phyloP scores from a whole-genome alignment of 164 flowering plant genomes.

The Stephania japonica region DNA sequence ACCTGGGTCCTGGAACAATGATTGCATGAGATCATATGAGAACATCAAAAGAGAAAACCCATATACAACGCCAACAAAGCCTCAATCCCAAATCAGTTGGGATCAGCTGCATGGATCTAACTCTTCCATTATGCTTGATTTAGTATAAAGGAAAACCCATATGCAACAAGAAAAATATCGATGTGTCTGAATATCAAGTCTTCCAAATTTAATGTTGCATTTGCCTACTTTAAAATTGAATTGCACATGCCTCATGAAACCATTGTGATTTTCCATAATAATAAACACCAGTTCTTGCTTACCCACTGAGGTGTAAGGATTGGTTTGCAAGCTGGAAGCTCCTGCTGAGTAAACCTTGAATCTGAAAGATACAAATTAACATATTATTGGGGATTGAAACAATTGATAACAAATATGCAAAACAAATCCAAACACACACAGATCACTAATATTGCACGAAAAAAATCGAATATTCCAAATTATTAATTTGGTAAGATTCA shows the following conservation, averaged over 20 bases:
- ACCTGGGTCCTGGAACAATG: not conserved
- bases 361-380: constrained; percentile 34
- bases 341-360: constrained; percentile 93
- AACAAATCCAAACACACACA: not conserved
- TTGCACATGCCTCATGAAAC: not conserved
- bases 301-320: constrained; percentile 95
- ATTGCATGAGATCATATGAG: not conserved
- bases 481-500: not conserved
- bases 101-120: too few relatives aligned
- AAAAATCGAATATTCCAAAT: not conserved
- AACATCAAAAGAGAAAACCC: not conserved
- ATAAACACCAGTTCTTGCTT: constrained; percentile 4
- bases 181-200: not conserved
- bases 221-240: not conserved
- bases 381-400: not conserved
- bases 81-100: too few relatives aligned
- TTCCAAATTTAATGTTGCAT: not conserved
- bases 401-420: not conserved
- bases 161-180: not conserved
- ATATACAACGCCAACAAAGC: too few relatives aligned
- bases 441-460: not conserved
- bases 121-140: too few relatives aligned
- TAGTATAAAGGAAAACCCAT: not conserved
- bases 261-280: not conserved
- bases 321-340: constrained; percentile 99